Percentiles rank a stretch among this genome's conserved stretches.
phyloP scores from a whole-genome alignment of 2,329 filamentous ascomycete genomes.

The Aureobasidium subglaciale region DNA sequence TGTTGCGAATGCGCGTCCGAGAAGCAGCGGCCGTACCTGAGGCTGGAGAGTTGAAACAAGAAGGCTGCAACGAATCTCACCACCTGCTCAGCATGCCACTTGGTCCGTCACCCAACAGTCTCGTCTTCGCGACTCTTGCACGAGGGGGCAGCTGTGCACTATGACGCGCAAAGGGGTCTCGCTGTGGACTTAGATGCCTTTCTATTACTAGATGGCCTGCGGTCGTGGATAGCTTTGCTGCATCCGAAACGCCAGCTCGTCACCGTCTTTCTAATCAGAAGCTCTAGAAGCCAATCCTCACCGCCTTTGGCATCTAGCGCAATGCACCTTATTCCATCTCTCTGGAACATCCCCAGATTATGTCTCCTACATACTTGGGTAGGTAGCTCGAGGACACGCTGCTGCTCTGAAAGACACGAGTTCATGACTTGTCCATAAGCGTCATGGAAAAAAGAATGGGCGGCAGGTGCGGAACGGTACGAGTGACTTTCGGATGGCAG shows the following conservation, averaged over 20 bases:
- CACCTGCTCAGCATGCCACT: too few relatives aligned
- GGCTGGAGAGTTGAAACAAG: constrained; percentile 8
- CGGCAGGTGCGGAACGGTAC: constrained; percentile 5
- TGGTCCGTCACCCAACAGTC: background rate
- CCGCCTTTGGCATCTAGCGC: constrained; percentile 9
- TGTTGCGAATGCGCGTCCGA: background rate
- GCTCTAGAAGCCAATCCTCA: constrained; percentile 3
- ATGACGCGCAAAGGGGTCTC: background rate
- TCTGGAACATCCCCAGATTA: background rate
- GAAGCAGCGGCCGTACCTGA: constrained; percentile 4
- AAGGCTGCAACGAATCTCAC: too few relatives aligned
- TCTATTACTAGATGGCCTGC: background rate
- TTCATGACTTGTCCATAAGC: background rate
- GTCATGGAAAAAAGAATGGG: background rate
- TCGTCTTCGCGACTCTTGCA: background rate
- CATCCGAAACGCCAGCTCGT: constrained; percentile 6
- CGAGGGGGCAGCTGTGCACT: background rate
- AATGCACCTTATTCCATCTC: background rate
- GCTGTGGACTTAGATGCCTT: background rate
- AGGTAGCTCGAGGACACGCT: too few relatives aligned
- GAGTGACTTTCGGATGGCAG: background rate
- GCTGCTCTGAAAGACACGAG: background rate
- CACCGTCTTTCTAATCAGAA: constrained; percentile 10
- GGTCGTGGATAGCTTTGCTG: background rate
- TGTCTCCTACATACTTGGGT: too few relatives aligned